A percentile compares a stretch with the other conserved stretches of the same genome.
phyloP scores from a whole-genome alignment of 2,329 filamentous ascomycete species.

The Fusarium oligoseptatum region DNA sequence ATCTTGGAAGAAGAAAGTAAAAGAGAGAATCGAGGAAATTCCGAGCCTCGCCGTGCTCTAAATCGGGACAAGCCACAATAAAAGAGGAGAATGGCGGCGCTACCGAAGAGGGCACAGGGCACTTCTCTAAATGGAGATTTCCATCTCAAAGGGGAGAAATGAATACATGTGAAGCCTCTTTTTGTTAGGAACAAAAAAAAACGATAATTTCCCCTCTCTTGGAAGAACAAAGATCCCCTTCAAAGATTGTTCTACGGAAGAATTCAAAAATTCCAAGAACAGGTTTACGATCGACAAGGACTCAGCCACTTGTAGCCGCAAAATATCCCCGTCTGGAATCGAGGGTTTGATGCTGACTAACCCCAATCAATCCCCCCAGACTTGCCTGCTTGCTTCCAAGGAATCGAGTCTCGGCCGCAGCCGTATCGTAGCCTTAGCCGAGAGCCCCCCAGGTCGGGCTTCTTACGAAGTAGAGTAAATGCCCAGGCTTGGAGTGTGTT shows the following conservation, averaged over 20 bases:
- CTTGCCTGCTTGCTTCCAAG: not conserved
- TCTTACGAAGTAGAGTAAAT: not conserved
- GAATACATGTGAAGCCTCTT: not conserved
- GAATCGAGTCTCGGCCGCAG: constrained; percentile 12
- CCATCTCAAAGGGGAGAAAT: not conserved
- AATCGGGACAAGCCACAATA: not conserved
- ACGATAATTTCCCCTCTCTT: not conserved
- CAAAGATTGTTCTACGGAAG: not conserved
- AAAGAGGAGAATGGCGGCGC: not conserved
- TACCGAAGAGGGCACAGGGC: not conserved
- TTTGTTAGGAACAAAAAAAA: not conserved
- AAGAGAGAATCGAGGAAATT: not conserved
- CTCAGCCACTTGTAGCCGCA: constrained; percentile 1
- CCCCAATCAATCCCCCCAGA: not conserved
- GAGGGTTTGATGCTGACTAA: not conserved
- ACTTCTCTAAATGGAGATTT: not conserved
- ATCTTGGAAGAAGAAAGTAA: not conserved
- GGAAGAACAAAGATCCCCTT: constrained; percentile 1
- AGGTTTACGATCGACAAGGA: not conserved
- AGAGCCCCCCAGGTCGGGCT: not conserved
- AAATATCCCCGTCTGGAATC: not conserved
- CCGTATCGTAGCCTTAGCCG: constrained; percentile 16
- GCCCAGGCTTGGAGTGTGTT: not conserved
- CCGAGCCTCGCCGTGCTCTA: not conserved
- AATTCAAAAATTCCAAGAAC: not conserved